These are phyloP conservation scores for Phoma sp. DNA, from an alignment of 2,329 filamentous ascomycete genomes.

Conservation along the genomic window DNA sequence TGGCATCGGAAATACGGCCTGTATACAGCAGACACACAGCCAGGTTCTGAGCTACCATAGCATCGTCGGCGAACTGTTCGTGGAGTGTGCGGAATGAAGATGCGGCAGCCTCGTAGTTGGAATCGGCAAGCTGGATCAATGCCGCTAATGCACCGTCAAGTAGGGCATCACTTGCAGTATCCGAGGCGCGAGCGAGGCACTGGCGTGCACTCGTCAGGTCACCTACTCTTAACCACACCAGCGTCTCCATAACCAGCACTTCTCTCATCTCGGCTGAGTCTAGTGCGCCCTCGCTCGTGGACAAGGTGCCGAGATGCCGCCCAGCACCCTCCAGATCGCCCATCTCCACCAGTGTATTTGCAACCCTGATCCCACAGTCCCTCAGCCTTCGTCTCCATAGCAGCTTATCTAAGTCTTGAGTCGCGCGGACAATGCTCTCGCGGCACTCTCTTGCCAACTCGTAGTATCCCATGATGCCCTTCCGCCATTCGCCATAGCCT, in stretches of 20 bases:
- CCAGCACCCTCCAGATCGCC: slow-evolving; percentile 82
- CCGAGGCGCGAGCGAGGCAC: slow-evolving; percentile 52
- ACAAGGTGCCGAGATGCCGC: slow-evolving; percentile 70
- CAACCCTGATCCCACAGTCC: slow-evolving; percentile 73
- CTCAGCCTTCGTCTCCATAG: slow-evolving; percentile 75
- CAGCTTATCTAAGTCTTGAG: slow-evolving; percentile 59
- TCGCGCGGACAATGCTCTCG: slow-evolving; percentile 55
- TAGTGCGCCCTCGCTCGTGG: slow-evolving; percentile 12
- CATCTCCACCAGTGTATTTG: slow-evolving; percentile 79
- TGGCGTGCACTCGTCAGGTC: slow-evolving; percentile 71
- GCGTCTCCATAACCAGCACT: slow-evolving; percentile 55
- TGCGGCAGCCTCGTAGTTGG: slow-evolving; percentile 70
- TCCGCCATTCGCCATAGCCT: slow-evolving; percentile 81
- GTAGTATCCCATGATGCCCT: slow-evolving; percentile 89
- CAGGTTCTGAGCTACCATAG: slow-evolving; percentile 80
- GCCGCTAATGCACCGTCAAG: slow-evolving; percentile 62
- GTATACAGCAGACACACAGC: slow-evolving; percentile 85
- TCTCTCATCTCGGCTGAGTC: slow-evolving; percentile 33
- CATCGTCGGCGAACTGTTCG: slow-evolving; percentile 58
- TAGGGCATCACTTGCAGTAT: slow-evolving; percentile 34
- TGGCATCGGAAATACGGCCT: slow-evolving; percentile 70
- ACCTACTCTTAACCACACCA: slow-evolving; percentile 80
- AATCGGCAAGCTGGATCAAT: slow-evolving; percentile 79
- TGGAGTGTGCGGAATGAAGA: slow-evolving; percentile 64
- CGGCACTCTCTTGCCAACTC: slow-evolving; percentile 83